Evolutionary conservation across 2,329 filamentous ascomycete genomes (phyloP), one percentile per base, ranked within the genome.

Genomic region (Sclerotinia nivalis): DNA sequence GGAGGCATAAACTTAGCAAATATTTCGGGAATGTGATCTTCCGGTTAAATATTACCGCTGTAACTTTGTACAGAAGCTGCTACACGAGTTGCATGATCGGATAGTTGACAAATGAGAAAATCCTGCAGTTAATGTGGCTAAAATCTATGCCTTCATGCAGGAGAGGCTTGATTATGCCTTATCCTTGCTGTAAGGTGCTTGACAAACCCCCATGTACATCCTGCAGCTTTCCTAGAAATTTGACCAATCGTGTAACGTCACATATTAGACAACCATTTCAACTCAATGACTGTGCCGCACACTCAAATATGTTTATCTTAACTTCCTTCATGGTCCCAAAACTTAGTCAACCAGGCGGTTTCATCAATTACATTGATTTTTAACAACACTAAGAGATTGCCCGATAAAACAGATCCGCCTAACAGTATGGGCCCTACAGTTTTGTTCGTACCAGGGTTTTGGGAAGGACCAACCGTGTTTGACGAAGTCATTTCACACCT

Each of bases 371-470:
- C 22, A 12, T 56, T n/a, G 13, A 34, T 13, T 55, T 7, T 7
- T 22, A 13, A n/a, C 37, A 18, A 22, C 15, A n/a, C 10, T 40
- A 40, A 20, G 2, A n/a, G 54, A 13, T 40, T 40, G 20, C 7
- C 22, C 2, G 10, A 58, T 22, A 37, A 40, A 15, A 10, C 15
- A 58, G n/a, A 34, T n/a, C 22, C 8, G 13, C 10, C 20, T 37
- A 9, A 3, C 4, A 58, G 9, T 66, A 67, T 58, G 50, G 50
- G 52, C 13, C 64, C 71, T 20, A 75, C 73, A 15, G 66, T 76
- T 22, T 52, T 76, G 37, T 70, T 77, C 43, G 73, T 77, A 12
- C 74, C 76, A 5, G 75, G 76, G 20, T 65, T 75, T 52, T 78
- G 74, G 74, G 75, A 77, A 72, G 76, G 76, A 2, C 69, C 76